Evolutionary conservation across 2,329 filamentous ascomycete genomes (phyloP).

Genomic region (Alternaria tenuissima): DNA sequence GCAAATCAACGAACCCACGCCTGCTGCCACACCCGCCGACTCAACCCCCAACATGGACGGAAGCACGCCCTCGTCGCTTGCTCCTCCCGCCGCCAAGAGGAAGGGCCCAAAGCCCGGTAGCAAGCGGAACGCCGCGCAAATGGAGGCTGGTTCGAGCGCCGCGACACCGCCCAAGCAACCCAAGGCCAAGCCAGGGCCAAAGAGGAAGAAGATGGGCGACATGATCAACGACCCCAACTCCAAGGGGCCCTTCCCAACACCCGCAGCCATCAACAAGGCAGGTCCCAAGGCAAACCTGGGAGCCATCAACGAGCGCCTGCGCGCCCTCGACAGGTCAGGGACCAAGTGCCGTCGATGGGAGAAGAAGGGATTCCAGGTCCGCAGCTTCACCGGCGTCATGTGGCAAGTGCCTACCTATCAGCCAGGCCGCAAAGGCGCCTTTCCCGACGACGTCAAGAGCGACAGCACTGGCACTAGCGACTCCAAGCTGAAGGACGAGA

Average conservation of each 20-base stretch:
- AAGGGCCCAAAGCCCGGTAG: constrained; percentile 74
- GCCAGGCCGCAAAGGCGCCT: constrained; percentile 67
- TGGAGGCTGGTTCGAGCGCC: constrained; percentile 58
- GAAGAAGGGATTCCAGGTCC: constrained; percentile 81
- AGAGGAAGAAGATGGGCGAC: constrained; percentile 86
- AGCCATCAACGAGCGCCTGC: constrained; percentile 94
- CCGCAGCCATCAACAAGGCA: constrained; percentile 75
- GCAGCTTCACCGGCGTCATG: constrained; percentile 87
- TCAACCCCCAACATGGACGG: constrained; percentile 47
- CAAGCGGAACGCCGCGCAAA: constrained; percentile 64
- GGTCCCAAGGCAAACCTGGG: constrained; percentile 97
- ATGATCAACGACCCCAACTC: constrained; percentile 54
- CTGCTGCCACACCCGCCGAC: constrained; percentile 53
- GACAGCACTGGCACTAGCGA: constrained; percentile 65
- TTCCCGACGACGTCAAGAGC: constrained; percentile 68
- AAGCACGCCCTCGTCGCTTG: constrained; percentile 51
- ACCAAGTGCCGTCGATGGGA: constrained; percentile 93
- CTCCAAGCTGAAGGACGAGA: constrained; percentile 64
- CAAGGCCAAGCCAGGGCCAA: constrained; percentile 88
- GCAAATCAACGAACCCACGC: constrained; percentile 47
- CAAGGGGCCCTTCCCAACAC: constrained; percentile 52
- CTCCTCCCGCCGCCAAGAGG: constrained; percentile 68
- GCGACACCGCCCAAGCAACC: constrained; percentile 67
- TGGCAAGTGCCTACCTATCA: constrained; percentile 88
- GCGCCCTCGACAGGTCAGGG: constrained; percentile 90